Conservation (phyloP, 192 early-diverging fungal genomes). For the Gaertneriomyces sp. region DNA sequence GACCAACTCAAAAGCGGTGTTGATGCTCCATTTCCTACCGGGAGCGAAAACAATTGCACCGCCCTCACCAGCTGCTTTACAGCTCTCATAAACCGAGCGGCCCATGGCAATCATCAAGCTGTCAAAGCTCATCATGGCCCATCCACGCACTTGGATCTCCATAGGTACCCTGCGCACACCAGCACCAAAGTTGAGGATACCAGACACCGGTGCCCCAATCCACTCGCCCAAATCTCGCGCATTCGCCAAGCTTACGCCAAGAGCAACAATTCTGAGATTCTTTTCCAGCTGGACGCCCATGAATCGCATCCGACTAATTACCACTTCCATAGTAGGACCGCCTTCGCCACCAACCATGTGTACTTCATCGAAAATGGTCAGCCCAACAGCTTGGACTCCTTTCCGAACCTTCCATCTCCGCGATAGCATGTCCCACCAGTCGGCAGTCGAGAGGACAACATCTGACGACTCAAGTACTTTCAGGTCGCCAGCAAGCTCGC, state of each 20-base stretch:
- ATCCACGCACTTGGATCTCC: constrained; percentile 93
- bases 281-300: constrained; percentile 77
- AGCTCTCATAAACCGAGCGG: constrained; percentile 76
- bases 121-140: constrained; percentile 86
- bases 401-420: constrained; percentile 93
- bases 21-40: constrained; percentile 77
- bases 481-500: constrained; percentile 85
- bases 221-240: constrained; percentile 98
- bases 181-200: constrained; percentile 94
- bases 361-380: constrained; percentile 91
- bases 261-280: constrained; percentile 84
- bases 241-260: constrained; percentile 89
- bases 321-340: constrained; percentile 89
- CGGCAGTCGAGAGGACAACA: constrained; percentile 83
- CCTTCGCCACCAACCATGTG: constrained; percentile 89
- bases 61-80: constrained; percentile 56
- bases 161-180: constrained; percentile 89
- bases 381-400: constrained; percentile 81
- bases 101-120: constrained; percentile 93
- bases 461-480: constrained; percentile 88
- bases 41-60: constrained; percentile 90
- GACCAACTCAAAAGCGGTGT: constrained; percentile 83
- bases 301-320: constrained; percentile 90
- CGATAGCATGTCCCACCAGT: constrained; percentile 92
- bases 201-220: constrained; percentile 76